Evolutionary conservation across 108 stramenopile genomes (phyloP), one percentile per base, ranked within the genome.

Genomic region (Nannochloropsis salina): DNA sequence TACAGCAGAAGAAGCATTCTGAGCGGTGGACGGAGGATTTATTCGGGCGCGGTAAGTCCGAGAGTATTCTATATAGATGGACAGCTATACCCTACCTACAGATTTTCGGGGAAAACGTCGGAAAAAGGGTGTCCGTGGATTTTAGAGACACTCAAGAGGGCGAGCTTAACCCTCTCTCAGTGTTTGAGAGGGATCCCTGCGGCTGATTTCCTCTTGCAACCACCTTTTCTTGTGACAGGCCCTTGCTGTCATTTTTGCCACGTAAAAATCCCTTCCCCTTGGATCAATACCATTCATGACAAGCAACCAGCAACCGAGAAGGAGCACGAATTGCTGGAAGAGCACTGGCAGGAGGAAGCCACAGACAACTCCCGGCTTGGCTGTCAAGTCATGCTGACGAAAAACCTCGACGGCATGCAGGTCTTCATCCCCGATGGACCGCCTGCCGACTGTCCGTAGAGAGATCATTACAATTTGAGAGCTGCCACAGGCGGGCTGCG

Each of bases 231-330:
- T 31, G 31, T 31, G 4, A 74, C 61, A 74, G 61, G 61, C 61
- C 61, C 61, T n/a, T 74, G 61, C 61, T 74, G 61, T n/a, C 61
- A 74, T n/a, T 74, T 74, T n/a, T 74, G 61, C 61, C 61, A 74
- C 61, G 61, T 74, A n/a, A 74, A 74, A n/a, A 74, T 74, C n/a
- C 61, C 61, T 74, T 74, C 61, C 61, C 61, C 61, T n/a, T 74
- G 61, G 61, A 74, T 74, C 61, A n/a, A 74, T n/a, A n/a, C n/a
- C n/a, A n/a, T 74, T 15, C 20, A 74, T 15, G 61, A 74, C 8
- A 74, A 74, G 8, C 61, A 74, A n/a, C 61, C 61, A n/a, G 61
- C 61, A n/a, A 74, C 61, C 20, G 61, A 74, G 15, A 74, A 74
- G 61, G 61, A 74, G 61, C 15, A 74, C 8, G 61, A 74, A n/a